Evolutionary conservation across 2,329 filamentous ascomycete genomes (phyloP).

Genomic region (Seiridium unicorne): DNA sequence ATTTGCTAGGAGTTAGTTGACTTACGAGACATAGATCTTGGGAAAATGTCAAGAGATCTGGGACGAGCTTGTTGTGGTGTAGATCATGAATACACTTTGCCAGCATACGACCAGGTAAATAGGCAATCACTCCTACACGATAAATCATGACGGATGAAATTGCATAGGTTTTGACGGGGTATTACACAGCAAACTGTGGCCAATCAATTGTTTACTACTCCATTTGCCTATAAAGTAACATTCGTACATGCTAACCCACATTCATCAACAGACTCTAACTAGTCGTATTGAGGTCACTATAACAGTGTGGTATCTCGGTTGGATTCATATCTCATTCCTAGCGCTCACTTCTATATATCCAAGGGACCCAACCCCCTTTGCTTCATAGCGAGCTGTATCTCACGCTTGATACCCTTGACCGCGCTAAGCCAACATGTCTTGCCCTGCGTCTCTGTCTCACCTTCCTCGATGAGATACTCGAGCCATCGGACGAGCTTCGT

Average conservation of each 20-base stretch:
- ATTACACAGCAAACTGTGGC: too few species aligned
- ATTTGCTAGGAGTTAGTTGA: constrained; percentile 5
- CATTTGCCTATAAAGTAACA: too few species aligned
- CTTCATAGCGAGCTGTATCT: constrained; percentile 54
- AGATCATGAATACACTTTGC: too few species aligned
- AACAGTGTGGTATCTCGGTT: not conserved
- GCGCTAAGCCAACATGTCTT: constrained; percentile 46
- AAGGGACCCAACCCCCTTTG: constrained; percentile 56
- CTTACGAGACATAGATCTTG: not conserved
- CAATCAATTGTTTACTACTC: too few species aligned
- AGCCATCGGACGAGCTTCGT: constrained; percentile 69
- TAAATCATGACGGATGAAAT: too few species aligned
- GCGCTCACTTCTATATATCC: constrained; percentile 33
- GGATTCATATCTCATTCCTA: not conserved
- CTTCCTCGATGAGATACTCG: constrained; percentile 42
- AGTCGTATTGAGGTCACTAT: too few species aligned
- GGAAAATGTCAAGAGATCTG: not conserved
- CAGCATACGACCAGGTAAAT: too few species aligned
- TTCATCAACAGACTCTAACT: too few species aligned
- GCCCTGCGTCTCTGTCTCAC: constrained; percentile 19
- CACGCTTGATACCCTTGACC: constrained; percentile 41
- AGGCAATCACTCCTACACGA: too few species aligned
- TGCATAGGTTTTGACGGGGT: too few species aligned
- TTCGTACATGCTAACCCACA: too few species aligned
- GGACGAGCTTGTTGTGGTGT: too few species aligned